Evolutionary conservation across 2,329 filamentous ascomycete species (phyloP), one percentile per base, ranked within the genome.

Genomic region (Penicillium brasilianum): DNA sequence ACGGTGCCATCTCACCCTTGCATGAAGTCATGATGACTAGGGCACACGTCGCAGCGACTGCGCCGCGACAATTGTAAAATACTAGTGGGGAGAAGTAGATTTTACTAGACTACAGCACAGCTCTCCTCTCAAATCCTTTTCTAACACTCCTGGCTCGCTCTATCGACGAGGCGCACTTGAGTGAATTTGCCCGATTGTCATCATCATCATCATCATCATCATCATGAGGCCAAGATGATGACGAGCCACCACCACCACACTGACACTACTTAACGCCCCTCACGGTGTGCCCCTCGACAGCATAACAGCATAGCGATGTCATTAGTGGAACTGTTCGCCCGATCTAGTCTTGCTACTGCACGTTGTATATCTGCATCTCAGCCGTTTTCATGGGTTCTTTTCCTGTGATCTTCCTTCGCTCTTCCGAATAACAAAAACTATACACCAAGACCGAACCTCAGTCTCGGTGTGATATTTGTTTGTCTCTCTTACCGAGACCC

Each of bases 151-250:
- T 28, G 3, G 6, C 8, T 25, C 43, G 14, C 14, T 48, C 22
- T 16, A 22, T 16, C 44, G 16, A 8, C 20, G 16, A 30, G 28
- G 30, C 18, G 16, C 49, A 22, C n/a, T 28, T 22, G 20, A 28
- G 18, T 5, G 18, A 16, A 6, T 9, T 53, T 41, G 44, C 30
- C 49, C 11, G 36, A 5, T 32, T 41, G 14, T 36, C 46, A 50
- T 69, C 60, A 66, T 62, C n/a, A 60, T 70, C 46, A 50, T 69
- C 60, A 5, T 32, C 36, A 13, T 36, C 46, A 50, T 69, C 60
- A 66, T 62, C n/a, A 60, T 70, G 65, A 69, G 60, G 44, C 49
- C 48, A 67, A 11, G 14, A 64, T 69, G 68, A 70, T 67, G 55
- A 41, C 59, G 55, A 50, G 61, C 60, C 58, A 64, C 49, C 61